Base-by-base conservation (phyloP, 331 rosid genomes). In the Saraca asoca region DNA sequence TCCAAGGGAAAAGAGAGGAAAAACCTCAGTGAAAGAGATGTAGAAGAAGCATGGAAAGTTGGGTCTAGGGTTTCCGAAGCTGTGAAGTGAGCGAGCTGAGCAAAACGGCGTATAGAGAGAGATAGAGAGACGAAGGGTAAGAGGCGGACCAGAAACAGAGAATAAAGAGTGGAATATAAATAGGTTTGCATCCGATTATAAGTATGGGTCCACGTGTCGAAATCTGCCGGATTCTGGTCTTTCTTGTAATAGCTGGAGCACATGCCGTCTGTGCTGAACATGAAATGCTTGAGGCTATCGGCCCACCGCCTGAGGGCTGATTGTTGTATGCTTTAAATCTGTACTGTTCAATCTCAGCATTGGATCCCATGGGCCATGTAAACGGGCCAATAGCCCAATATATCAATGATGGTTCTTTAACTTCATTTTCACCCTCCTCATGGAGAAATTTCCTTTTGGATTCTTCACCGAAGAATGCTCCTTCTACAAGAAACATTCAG, bases 111-210 rank as follows among this genome's bases (percentile, higher is more conserved):
- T 44, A 43, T 0, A 24, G n/a, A 65, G 77, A 63, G 78, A 58
- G 29, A 75, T 52, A 53, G 9, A 51, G 73, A 58, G 24, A n/a
- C 8, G 24, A 48, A 15, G 33, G 57, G 53, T 12, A 31, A 51
- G 59, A 29, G 19, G 83, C 84, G 94, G 94, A 86, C 85, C 65
- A 81, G 87, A 84, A 81, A 53, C 4, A 58, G 48, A 69, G 87
- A 86, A 79, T 91, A 77, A 80, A 93, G 91, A 75, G 81, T 69
- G 84, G 95, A 89, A 93, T 89, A 93, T 93, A 93, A 93, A 93
- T 93, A 93, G 96, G 98, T 93, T 93, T 90, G 95, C 95, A 87
- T 87, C 95, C 90, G 87, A 81, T 83, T 79, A 73, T 71, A 60
- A 58, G 51, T 61, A 45, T 65, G 61, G 66, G 45, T 45, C 78